Evolutionary conservation across 2,329 filamentous ascomycete genomes (phyloP), one percentile per base, ranked within the genome.

Genomic region (Claviceps paspali): DNA sequence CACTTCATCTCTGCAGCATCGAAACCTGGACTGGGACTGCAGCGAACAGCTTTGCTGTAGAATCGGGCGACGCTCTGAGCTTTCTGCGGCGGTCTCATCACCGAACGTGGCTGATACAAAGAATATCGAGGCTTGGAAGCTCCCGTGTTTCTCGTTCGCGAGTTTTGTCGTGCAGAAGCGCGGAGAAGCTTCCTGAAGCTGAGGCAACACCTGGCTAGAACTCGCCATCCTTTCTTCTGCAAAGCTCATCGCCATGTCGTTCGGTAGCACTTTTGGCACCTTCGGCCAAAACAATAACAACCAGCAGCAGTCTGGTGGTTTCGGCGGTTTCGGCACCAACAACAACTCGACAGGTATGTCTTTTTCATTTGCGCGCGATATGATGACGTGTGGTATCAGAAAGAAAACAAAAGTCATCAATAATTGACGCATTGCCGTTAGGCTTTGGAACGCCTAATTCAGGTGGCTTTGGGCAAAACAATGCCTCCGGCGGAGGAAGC

Each of bases 261-360:
- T 72, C 49, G 64, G 65, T 48, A 61, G 63, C 45, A 67, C 67
- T 50, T 60, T 60, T 40, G 64, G 65, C 40, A 68, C 70, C 63
- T 79, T 79, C 59, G 73, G 73, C 59, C 65, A 67, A 50, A 68
- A 66, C 45, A 48, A 49, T 33, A 74, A 68, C 29, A 45, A 49
- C 33, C 42, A 50, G 30, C 36, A 40, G 36, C 36, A 40, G 36
- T 47, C 53, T 17, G 48, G 45, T 35, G 63, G 60, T 17, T 81
- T 81, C 56, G 70, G 71, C 47, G 73, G 73, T 31, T 78, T 73
- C 41, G 69, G 68, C 28, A 36, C 59, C 38, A 62, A 54, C 41
- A 60, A 52, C 43, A 59, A 57, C 38, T 57, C 52, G 44, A 52
- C 65, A 58, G 70, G 74, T 78, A 73, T 54, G 70, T 66, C 48